phyloP scores from a whole-genome alignment of 2,329 filamentous ascomycete genomes.

The Fusarium sp. region DNA sequence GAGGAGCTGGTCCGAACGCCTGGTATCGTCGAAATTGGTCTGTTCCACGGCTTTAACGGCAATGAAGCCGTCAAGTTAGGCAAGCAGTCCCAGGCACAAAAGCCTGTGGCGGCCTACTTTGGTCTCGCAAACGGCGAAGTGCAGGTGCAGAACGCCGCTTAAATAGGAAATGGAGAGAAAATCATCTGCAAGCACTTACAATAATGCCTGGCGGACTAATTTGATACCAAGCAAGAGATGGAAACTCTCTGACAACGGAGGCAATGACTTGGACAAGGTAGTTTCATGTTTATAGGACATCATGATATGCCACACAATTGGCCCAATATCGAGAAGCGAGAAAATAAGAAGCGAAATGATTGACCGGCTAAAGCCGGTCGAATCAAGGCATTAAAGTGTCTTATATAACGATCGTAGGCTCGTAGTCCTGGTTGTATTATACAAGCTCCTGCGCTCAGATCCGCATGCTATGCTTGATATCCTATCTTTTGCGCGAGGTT shows the following conservation, averaged over 20 bases:
- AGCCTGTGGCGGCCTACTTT: conserved; percentile 95
- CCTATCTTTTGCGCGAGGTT: conserved; percentile 45
- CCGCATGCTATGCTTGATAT: conserved; percentile 54
- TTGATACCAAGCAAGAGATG: conserved; percentile 1
- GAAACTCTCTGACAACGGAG: not conserved
- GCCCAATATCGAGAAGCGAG: conserved; percentile 1
- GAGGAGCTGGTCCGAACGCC: conserved; percentile 83
- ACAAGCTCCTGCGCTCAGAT: conserved; percentile 53
- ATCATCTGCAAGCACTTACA: not conserved
- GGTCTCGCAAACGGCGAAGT: conserved; percentile 85
- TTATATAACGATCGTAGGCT: conserved; percentile 54
- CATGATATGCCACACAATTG: conserved; percentile 18
- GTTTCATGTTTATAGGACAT: conserved; percentile 7
- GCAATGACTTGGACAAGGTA: not conserved
- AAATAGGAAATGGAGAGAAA: conserved; percentile 2
- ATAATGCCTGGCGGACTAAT: not conserved
- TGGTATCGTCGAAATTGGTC: conserved; percentile 91
- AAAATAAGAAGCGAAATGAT: conserved; percentile 35
- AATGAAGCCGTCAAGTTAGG: conserved; percentile 69
- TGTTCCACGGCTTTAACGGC: conserved; percentile 89
- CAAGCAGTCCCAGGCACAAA: conserved; percentile 81
- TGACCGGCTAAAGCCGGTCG: conserved; percentile 30
- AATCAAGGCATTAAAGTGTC: conserved; percentile 49
- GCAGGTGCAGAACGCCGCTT: conserved; percentile 52
- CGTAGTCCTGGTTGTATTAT: conserved; percentile 54